Conservation (phyloP, 768 basidiomycete species). For the Leccinum longicurvipes region DNA sequence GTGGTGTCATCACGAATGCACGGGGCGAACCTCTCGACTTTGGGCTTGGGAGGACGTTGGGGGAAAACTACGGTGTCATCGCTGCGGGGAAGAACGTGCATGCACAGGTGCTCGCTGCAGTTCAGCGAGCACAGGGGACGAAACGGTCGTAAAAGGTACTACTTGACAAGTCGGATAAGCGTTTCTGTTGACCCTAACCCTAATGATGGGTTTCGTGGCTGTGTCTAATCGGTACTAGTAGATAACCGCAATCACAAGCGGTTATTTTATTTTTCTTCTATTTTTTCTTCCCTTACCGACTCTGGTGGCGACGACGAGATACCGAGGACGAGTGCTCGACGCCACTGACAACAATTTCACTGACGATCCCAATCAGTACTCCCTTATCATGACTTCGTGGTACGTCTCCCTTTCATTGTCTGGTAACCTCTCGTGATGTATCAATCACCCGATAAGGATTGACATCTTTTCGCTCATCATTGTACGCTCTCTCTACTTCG, state of each 20-base stretch:
- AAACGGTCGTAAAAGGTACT: neutral
- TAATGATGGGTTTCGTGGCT: neutral
- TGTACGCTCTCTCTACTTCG: neutral
- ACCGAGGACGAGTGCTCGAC: no score
- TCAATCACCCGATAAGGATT: constrained; percentile 6
- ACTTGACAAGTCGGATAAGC: no score
- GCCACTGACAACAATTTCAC: no score
- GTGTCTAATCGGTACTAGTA: neutral
- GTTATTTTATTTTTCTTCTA: neutral
- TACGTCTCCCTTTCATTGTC: neutral
- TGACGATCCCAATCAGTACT: no score
- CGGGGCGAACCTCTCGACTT: constrained; percentile 79
- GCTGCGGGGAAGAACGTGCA: constrained; percentile 77
- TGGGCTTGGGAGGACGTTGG: constrained; percentile 79
- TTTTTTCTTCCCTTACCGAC: neutral
- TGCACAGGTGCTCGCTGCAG: constrained; percentile 63
- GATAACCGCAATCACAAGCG: neutral
- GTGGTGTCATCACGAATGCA: constrained; percentile 85
- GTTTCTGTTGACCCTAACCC: neutral
- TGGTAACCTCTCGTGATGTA: neutral
- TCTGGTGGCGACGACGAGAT: no score
- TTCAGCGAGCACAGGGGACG: constrained; percentile 53
- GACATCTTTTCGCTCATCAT: constrained; percentile 17
- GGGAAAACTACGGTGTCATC: constrained; percentile 84
- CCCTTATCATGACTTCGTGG: constrained; percentile 16